Evolutionary conservation across 345 rosid genomes (phyloP).

Genomic region (Anastatica hierochuntica): DNA sequence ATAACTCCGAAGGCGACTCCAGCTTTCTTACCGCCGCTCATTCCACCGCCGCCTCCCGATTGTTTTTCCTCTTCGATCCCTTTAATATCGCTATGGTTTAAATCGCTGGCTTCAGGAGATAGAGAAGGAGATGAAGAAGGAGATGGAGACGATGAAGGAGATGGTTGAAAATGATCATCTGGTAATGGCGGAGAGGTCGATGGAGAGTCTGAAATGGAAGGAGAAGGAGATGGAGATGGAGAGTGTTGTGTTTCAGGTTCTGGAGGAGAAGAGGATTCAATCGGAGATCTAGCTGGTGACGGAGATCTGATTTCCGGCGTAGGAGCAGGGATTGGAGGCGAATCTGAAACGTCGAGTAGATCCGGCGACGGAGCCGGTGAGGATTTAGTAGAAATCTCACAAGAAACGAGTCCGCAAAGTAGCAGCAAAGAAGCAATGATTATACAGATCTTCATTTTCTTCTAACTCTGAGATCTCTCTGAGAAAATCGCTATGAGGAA

Average conservation of each 20-base stretch:
- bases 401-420: constrained; percentile 11
- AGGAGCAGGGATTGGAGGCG: constrained; percentile 9
- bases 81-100: constrained; percentile 25
- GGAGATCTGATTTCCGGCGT: constrained; percentile 4
- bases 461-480: constrained; percentile 5
- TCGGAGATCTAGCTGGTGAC: constrained; percentile 8
- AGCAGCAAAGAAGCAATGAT: neutral
- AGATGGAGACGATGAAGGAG: constrained; percentile 9
- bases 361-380: constrained; percentile 29
- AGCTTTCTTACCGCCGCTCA: constrained; percentile 46
- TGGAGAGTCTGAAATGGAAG: constrained; percentile 6
- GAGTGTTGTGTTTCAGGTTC: constrained; percentile 17
- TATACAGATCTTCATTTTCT: constrained; percentile 15
- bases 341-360: constrained; percentile 10
- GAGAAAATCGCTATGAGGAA: neutral
- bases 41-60: constrained; percentile 29
- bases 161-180: neutral
- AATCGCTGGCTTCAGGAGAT: constrained; percentile 25
- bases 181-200: constrained; percentile 20
- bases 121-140: constrained; percentile 15
- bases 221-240: constrained; percentile 20
- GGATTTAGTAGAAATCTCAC: neutral
- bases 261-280: constrained; percentile 13
- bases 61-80: constrained; percentile 13
- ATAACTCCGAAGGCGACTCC: constrained; percentile 42